A percentile compares a stretch with the other conserved stretches of the same genome.
These are phyloP conservation scores for Suillus occidentalis DNA, from an alignment of 768 basidiomycete genomes.

Conservation along the genomic window DNA sequence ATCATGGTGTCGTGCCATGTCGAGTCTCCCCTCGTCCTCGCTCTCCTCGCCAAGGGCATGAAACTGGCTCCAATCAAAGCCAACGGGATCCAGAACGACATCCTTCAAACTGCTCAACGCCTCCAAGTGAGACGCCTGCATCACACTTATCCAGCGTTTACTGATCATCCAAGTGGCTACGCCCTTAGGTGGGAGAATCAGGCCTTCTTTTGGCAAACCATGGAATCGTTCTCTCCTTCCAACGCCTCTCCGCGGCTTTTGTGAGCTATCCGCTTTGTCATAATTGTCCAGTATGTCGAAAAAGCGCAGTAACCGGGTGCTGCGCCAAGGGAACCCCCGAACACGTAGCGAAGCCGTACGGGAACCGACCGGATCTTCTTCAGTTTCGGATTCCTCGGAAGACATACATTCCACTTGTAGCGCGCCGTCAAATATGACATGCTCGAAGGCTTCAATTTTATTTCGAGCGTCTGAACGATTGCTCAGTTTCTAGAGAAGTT, in stretches of 20 bases:
- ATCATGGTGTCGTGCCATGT: conserved; percentile 5
- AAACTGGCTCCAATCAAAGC: conserved; percentile 52
- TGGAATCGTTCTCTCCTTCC: conserved; percentile 54
- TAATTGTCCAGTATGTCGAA: conserved; percentile 62
- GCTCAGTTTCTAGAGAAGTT: conserved; percentile 56
- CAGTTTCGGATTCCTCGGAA: conserved; percentile 71
- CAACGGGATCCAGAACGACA: conserved; percentile 45
- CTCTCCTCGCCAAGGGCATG: conserved; percentile 57
- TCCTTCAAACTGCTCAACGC: conserved; percentile 42
- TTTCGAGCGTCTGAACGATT: conserved; percentile 62
- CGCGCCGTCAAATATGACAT: conserved; percentile 68
- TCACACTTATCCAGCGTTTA: conserved; percentile 53
- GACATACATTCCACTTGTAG: conserved; percentile 79
- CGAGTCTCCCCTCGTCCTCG: conserved; percentile 36
- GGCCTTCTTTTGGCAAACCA: conserved; percentile 57
- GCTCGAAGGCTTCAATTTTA: conserved; percentile 52
- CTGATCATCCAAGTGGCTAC: conserved; percentile 78
- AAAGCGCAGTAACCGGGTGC: conserved; percentile 57
- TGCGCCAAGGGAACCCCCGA: conserved; percentile 69
- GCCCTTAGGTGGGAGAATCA: conserved; percentile 61
- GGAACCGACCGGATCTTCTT: conserved; percentile 34
- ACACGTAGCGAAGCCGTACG: conserved; percentile 45
- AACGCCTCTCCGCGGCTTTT: conserved; percentile 56
- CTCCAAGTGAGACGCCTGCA: conserved; percentile 47
- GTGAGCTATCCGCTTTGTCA: conserved; percentile 43